Evolutionary conservation across 352 stramenopile genomes (phyloP).

Genomic region (Blastocystis sp.): DNA sequence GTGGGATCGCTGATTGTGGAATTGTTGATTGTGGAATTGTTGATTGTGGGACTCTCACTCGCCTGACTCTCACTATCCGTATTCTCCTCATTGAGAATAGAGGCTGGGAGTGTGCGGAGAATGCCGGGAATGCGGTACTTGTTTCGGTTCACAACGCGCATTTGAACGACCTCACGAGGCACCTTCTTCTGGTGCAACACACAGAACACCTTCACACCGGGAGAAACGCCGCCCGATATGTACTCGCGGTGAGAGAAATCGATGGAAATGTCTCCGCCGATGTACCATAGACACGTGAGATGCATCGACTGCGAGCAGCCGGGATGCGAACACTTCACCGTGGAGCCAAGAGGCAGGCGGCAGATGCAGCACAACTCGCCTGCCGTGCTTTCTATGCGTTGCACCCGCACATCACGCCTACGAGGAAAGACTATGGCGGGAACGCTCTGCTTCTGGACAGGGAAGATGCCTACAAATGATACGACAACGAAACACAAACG

Average conservation of each 20-base stretch:
- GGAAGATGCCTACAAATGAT: background rate
- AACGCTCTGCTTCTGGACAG: background rate
- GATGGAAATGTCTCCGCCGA: slow-evolving; percentile 9
- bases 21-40: background rate
- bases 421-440: background rate
- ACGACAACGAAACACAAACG: background rate
- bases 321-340: background rate
- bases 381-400: background rate
- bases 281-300: slow-evolving; percentile 21
- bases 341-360: background rate
- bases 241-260: background rate
- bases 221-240: background rate
- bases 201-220: background rate
- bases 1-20: too few relatives aligned
- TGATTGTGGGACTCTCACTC: too few relatives aligned
- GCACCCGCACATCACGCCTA: too few relatives aligned
- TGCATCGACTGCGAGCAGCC: background rate
- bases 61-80: background rate
- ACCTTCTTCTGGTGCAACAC: slow-evolving; percentile 6
- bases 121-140: slow-evolving; percentile 17
- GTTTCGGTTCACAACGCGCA: slow-evolving; percentile 23
- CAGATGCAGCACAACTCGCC: slow-evolving; percentile 19
- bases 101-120: background rate
- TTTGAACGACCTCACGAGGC: background rate
- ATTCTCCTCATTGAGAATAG: background rate